phyloP scores from a whole-genome alignment of 805 yeast genomes.

The Candida railenensis region DNA sequence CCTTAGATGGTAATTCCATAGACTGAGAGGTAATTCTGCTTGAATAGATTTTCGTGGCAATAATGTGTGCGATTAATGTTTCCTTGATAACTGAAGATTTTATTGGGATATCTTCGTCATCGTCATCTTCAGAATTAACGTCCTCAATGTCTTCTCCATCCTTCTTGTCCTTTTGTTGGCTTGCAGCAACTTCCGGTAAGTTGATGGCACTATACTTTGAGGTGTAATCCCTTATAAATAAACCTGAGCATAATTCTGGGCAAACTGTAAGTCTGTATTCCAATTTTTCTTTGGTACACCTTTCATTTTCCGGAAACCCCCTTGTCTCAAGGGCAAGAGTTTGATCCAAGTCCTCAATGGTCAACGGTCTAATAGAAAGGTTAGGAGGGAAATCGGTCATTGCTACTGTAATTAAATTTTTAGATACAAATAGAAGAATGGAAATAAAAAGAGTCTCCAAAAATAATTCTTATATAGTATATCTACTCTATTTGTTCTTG shows the following conservation, averaged over 20 bases:
- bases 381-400: constrained; percentile 49
- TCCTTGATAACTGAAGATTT: constrained; percentile 55
- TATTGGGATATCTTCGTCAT: constrained; percentile 40
- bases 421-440: neutral
- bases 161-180: constrained; percentile 25
- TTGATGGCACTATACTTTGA: constrained; percentile 42
- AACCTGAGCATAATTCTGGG: constrained; percentile 89
- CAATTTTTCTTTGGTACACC: constrained; percentile 61
- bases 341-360: constrained; percentile 68
- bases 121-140: constrained; percentile 23
- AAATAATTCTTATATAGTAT: too few species aligned
- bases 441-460: neutral
- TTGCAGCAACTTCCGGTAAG: constrained; percentile 39
- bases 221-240: constrained; percentile 71
- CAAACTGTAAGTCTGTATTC: constrained; percentile 73
- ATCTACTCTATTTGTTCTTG: neutral
- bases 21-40: constrained; percentile 52
- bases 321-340: constrained; percentile 58
- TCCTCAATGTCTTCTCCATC: constrained; percentile 26
- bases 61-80: constrained; percentile 73
- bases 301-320: constrained; percentile 71
- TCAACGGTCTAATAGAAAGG: constrained; percentile 67
- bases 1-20: constrained; percentile 57
- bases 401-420: neutral
- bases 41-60: constrained; percentile 68